A percentile compares a stretch with the other conserved stretches of the same genome.
These are phyloP conservation scores for Elaeis oleifera DNA, from an alignment of 202 grass and related monocot genomes.

Conservation along the genomic window DNA sequence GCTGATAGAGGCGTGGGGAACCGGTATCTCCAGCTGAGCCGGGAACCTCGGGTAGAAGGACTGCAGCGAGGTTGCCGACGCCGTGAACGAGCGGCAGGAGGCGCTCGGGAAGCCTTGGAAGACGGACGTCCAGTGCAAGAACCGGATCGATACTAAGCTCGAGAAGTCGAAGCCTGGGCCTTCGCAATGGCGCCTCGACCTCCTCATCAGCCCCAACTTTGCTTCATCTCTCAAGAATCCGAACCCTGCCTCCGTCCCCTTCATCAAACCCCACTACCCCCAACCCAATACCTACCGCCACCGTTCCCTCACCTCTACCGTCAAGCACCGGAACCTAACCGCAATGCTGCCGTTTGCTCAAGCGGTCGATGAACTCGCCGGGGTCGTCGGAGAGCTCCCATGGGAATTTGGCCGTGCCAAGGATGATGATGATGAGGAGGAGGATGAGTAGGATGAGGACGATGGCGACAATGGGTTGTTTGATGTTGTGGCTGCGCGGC, in stretches of 20 bases:
- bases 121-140: constrained; percentile 59
- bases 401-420: too few species aligned
- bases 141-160: constrained; percentile 42
- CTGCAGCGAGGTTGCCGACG: constrained; percentile 44
- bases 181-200: constrained; percentile 11
- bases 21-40: constrained; percentile 27
- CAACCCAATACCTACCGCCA: too few species aligned
- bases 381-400: too few species aligned
- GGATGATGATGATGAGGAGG: background rate
- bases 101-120: constrained; percentile 22
- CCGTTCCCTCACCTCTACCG: too few species aligned
- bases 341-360: too few species aligned
- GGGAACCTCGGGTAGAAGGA: constrained; percentile 31
- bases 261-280: too few species aligned
- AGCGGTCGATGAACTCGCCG: too few species aligned
- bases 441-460: constrained; percentile 1
- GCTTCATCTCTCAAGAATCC: background rate
- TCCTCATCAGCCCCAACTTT: constrained; percentile 22
- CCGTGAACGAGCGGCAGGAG: constrained; percentile 35
- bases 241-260: too few species aligned
- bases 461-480: background rate
- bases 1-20: constrained; percentile 45
- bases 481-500: background rate
- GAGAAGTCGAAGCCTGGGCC: constrained; percentile 19
- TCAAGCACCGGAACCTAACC: too few species aligned